Conservation (phyloP, 257 asterid genomes). For the Solanum chmielewskii region DNA sequence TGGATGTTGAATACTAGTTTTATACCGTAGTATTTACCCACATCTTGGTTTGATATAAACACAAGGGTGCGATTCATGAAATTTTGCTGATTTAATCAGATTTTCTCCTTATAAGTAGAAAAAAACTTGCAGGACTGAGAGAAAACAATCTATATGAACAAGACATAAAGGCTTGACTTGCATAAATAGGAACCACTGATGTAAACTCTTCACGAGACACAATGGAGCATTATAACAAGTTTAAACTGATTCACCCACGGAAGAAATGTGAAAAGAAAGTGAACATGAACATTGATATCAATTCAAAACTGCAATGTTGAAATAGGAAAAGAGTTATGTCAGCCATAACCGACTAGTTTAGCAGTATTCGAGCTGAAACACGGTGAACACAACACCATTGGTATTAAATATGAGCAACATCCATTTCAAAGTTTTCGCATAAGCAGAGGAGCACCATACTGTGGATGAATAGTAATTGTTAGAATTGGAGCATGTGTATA, state of each 20-base stretch:
- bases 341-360: neutral
- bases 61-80: no score
- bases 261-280: neutral
- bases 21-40: no score
- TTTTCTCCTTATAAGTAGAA: no score
- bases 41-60: neutral
- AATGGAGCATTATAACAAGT: neutral
- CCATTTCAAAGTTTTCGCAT: slow-evolving; percentile 6
- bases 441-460: slow-evolving; percentile 19
- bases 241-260: neutral
- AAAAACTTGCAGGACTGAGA: no score
- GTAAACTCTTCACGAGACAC: neutral
- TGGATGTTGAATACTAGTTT: no score
- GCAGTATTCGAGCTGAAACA: neutral
- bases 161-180: neutral
- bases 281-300: neutral
- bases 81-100: neutral
- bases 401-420: neutral
- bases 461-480: slow-evolving; percentile 17
- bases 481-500: slow-evolving; percentile 22
- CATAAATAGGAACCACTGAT: neutral
- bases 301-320: neutral
- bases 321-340: neutral
- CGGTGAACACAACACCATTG: neutral
- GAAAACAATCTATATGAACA: no score